Evolutionary conservation across 2,329 filamentous ascomycete genomes (phyloP).

Genomic region (Coniochaeta hoffmannii): DNA sequence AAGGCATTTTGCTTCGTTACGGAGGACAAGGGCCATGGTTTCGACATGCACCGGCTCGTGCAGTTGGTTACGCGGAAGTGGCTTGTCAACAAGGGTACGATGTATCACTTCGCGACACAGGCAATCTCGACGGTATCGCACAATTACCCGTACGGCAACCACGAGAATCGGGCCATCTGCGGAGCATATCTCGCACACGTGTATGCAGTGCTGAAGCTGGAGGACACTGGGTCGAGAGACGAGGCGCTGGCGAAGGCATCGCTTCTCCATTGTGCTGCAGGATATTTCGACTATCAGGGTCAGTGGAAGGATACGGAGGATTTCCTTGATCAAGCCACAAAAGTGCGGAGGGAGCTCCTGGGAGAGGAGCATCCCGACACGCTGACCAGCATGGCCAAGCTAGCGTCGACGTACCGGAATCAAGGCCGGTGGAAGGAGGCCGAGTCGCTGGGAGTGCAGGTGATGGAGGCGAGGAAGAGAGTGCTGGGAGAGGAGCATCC

Average conservation of each 20-base stretch:
- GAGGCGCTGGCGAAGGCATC: constrained; percentile 5
- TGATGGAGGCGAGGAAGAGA: constrained; percentile 28
- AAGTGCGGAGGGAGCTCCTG: background rate
- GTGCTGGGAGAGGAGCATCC: constrained; percentile 7
- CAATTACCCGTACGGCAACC: constrained; percentile 12
- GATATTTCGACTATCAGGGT: background rate
- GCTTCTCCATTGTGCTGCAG: background rate
- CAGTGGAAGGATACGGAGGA: constrained; percentile 11
- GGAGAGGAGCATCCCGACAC: constrained; percentile 5
- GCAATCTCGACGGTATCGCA: constrained; percentile 15
- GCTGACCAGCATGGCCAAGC: background rate
- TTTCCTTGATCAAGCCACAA: background rate
- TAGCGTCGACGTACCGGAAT: constrained; percentile 1
- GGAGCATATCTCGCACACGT: constrained; percentile 18
- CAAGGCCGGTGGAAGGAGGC: constrained; percentile 7
- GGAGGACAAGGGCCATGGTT: constrained; percentile 6
- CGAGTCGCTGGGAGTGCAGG: constrained; percentile 25
- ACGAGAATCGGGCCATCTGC: constrained; percentile 12
- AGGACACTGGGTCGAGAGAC: constrained; percentile 7
- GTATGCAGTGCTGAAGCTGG: constrained; percentile 10
- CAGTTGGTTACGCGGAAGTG: constrained; percentile 24
- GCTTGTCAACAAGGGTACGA: constrained; percentile 11
- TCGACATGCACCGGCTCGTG: constrained; percentile 26
- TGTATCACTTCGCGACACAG: constrained; percentile 8
- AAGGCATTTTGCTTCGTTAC: constrained; percentile 23